Conservation (phyloP, 805 yeast species). For the Dipodascus albidus region DNA sequence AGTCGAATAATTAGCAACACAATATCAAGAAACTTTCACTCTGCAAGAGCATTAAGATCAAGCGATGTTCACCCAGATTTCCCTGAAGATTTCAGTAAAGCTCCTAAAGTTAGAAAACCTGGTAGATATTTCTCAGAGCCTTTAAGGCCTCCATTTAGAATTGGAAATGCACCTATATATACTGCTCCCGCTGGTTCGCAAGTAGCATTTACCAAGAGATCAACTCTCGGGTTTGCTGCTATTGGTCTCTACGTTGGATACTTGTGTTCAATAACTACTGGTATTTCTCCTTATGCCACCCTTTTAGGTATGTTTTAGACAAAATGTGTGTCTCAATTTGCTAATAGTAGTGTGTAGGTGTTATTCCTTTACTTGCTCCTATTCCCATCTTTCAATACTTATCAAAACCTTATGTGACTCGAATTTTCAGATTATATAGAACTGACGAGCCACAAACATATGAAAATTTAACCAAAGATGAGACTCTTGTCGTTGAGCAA, state of each 20-base stretch:
- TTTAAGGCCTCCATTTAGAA: slow-evolving; percentile 40
- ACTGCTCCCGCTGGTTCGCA: slow-evolving; percentile 51
- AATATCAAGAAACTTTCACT: neutral
- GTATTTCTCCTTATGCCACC: slow-evolving; percentile 31
- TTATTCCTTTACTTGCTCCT: slow-evolving; percentile 38
- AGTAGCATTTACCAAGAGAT: slow-evolving; percentile 49
- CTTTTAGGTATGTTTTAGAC: slow-evolving; percentile 29
- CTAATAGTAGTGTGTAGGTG: slow-evolving; percentile 14
- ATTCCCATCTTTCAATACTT: slow-evolving; percentile 36
- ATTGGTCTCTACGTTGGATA: slow-evolving; percentile 55
- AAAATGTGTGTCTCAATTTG: neutral
- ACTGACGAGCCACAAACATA: slow-evolving; percentile 49
- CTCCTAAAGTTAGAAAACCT: slow-evolving; percentile 31
- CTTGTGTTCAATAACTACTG: slow-evolving; percentile 40
- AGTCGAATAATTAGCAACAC: neutral
- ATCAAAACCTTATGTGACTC: slow-evolving; percentile 49
- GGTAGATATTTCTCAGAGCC: slow-evolving; percentile 31
- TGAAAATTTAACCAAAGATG: slow-evolving; percentile 49
- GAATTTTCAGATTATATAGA: slow-evolving; percentile 61
- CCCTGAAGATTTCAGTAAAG: slow-evolving; percentile 30
- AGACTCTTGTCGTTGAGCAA: slow-evolving; percentile 56
- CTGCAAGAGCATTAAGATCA: slow-evolving; percentile 6
- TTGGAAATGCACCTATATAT: slow-evolving; percentile 53
- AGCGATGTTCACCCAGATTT: slow-evolving; percentile 20
- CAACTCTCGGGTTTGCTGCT: slow-evolving; percentile 49